Percentiles rank a stretch among this genome's conserved stretches.
These are phyloP conservation scores for Capronia coronata DNA, from an alignment of 2,329 filamentous ascomycete species.

Conservation along the genomic window DNA sequence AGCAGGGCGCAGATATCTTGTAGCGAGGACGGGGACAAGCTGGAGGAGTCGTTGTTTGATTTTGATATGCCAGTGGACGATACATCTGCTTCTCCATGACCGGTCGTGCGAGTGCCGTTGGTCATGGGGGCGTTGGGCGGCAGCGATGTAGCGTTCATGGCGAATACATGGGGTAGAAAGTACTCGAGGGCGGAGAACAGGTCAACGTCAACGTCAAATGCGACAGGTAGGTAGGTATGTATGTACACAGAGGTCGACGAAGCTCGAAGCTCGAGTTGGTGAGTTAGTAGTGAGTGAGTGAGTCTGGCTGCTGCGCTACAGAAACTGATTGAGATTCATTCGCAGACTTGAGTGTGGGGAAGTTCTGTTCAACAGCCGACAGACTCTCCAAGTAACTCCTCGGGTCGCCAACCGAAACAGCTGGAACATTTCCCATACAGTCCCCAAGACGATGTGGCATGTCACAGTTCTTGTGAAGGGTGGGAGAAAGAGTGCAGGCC, in stretches of 20 bases:
- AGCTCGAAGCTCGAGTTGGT: no score
- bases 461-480: no score
- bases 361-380: not conserved
- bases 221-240: not conserved
- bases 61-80: slow-evolving; percentile 4
- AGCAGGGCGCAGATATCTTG: slow-evolving; percentile 61
- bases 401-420: no score
- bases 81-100: slow-evolving; percentile 28
- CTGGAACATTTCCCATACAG: no score
- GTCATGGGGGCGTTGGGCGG: slow-evolving; percentile 28
- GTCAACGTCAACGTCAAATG: not conserved
- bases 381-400: not conserved
- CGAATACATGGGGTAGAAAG: slow-evolving; percentile 16
- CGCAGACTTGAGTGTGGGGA: slow-evolving; percentile 3
- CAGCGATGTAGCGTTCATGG: slow-evolving; percentile 26
- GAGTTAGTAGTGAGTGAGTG: no score
- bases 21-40: slow-evolving; percentile 30
- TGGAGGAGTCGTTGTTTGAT: no score
- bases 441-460: no score
- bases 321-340: no score
- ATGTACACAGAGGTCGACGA: not conserved
- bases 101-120: slow-evolving; percentile 18
- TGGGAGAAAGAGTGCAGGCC: no score
- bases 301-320: no score
- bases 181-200: no score